Percentiles rank a stretch among this genome's conserved stretches.
Conservation (phyloP, 169 alveolate genomes). For the Eimeria sp. region DNA sequence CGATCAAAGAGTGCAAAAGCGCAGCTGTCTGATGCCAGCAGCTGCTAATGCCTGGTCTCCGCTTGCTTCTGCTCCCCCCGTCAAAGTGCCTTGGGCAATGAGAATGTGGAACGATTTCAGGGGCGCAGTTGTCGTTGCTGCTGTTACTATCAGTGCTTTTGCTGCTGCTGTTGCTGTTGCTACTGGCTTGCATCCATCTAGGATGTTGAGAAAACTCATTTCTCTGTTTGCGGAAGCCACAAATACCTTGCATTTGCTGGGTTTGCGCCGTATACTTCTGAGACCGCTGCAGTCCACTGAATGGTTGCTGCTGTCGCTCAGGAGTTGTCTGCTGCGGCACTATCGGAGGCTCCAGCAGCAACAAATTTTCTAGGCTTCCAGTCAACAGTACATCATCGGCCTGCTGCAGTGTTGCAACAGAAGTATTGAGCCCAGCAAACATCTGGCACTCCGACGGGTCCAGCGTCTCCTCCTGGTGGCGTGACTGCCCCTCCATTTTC, state of each 20-base stretch:
- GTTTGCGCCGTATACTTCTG: neutral
- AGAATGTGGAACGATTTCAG: neutral
- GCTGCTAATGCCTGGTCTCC: slow-evolving; percentile 65
- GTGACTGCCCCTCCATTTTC: neutral
- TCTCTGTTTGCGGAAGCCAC: neutral
- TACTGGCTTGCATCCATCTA: neutral
- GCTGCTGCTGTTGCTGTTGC: neutral
- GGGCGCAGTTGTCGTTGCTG: neutral
- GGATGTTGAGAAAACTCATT: neutral
- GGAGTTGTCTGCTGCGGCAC: neutral
- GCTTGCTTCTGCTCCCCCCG: slow-evolving; percentile 14
- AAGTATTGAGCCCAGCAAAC: neutral
- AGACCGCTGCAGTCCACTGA: neutral
- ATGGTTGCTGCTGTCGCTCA: slow-evolving; percentile 4
- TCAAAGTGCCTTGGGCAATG: neutral
- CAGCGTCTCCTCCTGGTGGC: neutral
- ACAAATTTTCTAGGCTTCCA: slow-evolving; percentile 1
- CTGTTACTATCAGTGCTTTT: neutral
- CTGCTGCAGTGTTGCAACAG: neutral
- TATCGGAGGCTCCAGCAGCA: neutral
- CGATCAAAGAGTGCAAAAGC: slow-evolving; percentile 45
- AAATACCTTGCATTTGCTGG: neutral
- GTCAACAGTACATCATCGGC: slow-evolving; percentile 32
- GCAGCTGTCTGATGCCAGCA: slow-evolving; percentile 55
- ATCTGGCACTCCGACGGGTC: neutral